Conservation (phyloP, 2,329 filamentous ascomycete genomes). For the Pezizomycotina sp. region DNA sequence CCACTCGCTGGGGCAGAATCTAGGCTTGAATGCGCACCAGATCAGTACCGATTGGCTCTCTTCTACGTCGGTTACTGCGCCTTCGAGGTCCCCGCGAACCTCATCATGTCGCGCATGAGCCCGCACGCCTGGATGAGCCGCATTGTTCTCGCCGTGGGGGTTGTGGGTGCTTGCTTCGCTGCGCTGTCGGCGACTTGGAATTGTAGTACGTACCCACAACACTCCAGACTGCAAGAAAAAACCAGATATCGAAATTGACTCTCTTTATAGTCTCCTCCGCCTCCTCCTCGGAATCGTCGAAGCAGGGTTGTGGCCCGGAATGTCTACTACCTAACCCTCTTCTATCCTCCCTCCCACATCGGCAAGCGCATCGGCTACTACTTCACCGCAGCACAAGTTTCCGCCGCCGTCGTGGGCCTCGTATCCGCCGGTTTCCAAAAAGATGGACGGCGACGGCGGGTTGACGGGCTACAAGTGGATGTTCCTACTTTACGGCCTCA, state of each 20-base stretch:
- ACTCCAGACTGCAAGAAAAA: neutral
- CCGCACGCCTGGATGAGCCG: slow-evolving; percentile 83
- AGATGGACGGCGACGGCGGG: slow-evolving; percentile 65
- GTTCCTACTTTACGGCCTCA: slow-evolving; percentile 73
- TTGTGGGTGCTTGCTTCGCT: slow-evolving; percentile 70
- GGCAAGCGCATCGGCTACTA: slow-evolving; percentile 81
- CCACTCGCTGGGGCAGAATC: slow-evolving; percentile 58
- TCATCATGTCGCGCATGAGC: slow-evolving; percentile 71
- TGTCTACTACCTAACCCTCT: slow-evolving; percentile 82
- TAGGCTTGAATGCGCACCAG: slow-evolving; percentile 55
- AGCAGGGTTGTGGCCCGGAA: slow-evolving; percentile 88
- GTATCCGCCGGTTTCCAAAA: slow-evolving; percentile 81
- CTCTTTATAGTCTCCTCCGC: slow-evolving; percentile 45
- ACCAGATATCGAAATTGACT: slow-evolving; percentile 5
- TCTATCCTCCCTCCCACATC: slow-evolving; percentile 73
- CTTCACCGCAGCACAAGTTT: slow-evolving; percentile 76
- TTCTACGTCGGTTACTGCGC: slow-evolving; percentile 89
- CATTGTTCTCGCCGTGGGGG: slow-evolving; percentile 71
- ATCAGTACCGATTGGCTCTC: slow-evolving; percentile 68
- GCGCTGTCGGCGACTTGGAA: slow-evolving; percentile 72
- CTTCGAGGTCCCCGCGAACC: slow-evolving; percentile 75
- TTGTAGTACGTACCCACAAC: slow-evolving; percentile 44
- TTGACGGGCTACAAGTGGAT: slow-evolving; percentile 80
- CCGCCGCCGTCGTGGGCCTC: slow-evolving; percentile 72
- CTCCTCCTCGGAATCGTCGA: slow-evolving; percentile 75